Base-by-base conservation (phyloP, 257 asterid species). In the Scutellaria minor region DNA sequence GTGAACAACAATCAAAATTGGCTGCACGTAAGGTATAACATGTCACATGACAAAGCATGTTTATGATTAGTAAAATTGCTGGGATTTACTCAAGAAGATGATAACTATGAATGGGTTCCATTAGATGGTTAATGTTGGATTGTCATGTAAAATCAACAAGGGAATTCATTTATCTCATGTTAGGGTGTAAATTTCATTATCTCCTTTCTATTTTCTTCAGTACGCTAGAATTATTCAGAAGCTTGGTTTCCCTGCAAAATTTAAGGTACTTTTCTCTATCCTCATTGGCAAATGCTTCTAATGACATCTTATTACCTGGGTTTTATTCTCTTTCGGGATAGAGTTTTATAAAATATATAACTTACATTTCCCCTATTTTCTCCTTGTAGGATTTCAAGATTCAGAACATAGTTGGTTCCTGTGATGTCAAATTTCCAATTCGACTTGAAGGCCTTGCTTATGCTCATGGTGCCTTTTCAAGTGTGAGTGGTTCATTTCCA, bases 401-500 rank as follows among this genome's bases (percentile, higher is more conserved):
- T 82, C 96, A 87, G 79, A 89, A 89, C 66, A 89, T 89, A 73
- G 96, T 89, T 35, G 93, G 91, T 67, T 89, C 96, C 8, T 89
- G 91, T 73, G 93, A 89, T 82, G 96, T 87, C 37, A 87, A 85
- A 74, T 86, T 89, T 68, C 92, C 96, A 37, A 85, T 87, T 71
- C 84, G 90, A 70, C 96, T 89, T 69, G 90, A 89, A 79, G 93
- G 93, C 59, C 87, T 89, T 72, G 96, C 96, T 12, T 87, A 83
- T 82, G 82, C 96, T 57, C 96, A 89, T 39, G 89, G 93, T 82
- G 91, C 91, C 61, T 89, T 89, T 79, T 89, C 96, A 75, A 87
- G 93, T 65, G 96, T 89, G 78, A 84, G 91, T 85, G 72, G 55
- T 77, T 57, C 13, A 22, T 35, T 69, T 48, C 60, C 41, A 39